phyloP scores from a whole-genome alignment of 179 eudicot genomes.

The Carnegiea gigantea region DNA sequence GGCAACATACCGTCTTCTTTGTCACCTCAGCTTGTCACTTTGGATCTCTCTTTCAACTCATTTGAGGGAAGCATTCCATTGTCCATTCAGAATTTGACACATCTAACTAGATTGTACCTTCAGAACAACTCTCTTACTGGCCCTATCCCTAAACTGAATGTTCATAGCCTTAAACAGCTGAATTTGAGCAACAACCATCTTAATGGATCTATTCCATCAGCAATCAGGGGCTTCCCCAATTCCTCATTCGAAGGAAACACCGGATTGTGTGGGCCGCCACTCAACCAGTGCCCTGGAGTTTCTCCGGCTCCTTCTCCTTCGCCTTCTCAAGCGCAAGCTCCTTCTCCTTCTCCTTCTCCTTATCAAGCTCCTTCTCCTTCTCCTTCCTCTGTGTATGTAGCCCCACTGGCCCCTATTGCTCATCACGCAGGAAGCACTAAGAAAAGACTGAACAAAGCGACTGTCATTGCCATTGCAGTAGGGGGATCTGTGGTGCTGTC shows the following conservation, averaged over 20 bases:
- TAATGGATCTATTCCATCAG: conserved; percentile 69
- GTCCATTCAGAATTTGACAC: conserved; percentile 53
- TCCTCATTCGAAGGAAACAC: conserved; percentile 74
- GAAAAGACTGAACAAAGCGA: conserved; percentile 44
- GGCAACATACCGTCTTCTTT: conserved; percentile 71
- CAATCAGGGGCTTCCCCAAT: conserved; percentile 51
- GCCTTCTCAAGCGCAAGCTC: conserved; percentile 16
- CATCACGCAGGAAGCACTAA: conserved; percentile 18
- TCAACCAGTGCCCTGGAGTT: conserved; percentile 42
- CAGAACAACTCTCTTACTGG: conserved; percentile 73
- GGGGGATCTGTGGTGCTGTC: conserved; percentile 49
- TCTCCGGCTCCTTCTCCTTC: conserved; percentile 28
- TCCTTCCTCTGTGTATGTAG: conserved; percentile 15
- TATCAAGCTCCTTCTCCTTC: conserved; percentile 17
- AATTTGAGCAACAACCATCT: conserved; percentile 70
- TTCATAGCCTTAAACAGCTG: conserved; percentile 40
- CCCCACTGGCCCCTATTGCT: conserved; percentile 32
- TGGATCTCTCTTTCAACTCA: conserved; percentile 79
- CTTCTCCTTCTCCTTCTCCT: neutral
- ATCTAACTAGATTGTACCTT: conserved; percentile 51
- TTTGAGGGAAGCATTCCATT: conserved; percentile 63
- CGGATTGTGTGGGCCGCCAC: conserved; percentile 65
- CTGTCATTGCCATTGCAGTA: conserved; percentile 60
- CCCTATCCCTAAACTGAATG: conserved; percentile 47
- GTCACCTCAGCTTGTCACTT: conserved; percentile 46